Evolutionary conservation across 176 grass and related monocot genomes (phyloP).

Genomic region (Phoenix roebelenii): DNA sequence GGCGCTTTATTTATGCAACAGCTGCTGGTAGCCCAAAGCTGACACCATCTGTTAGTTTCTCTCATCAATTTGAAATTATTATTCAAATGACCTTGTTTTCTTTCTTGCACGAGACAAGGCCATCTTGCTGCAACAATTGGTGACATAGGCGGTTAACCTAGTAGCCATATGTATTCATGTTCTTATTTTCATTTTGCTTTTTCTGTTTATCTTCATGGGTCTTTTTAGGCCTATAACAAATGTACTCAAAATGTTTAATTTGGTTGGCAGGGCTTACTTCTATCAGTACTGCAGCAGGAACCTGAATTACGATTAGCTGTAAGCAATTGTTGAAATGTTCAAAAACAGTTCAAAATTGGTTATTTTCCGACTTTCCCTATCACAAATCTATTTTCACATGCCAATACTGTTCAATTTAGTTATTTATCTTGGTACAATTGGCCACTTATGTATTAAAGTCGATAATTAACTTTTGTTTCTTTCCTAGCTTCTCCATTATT

Average conservation of each 20-base stretch:
- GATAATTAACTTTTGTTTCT: too few relatives aligned
- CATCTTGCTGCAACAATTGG: too few relatives aligned
- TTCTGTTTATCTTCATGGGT: too few relatives aligned
- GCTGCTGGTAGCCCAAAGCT: slow-evolving; percentile 74
- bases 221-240: not conserved
- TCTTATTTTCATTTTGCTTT: not conserved
- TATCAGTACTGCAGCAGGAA: slow-evolving; percentile 67
- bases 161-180: not conserved
- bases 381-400: too few relatives aligned
- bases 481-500: too few relatives aligned
- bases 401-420: too few relatives aligned
- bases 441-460: too few relatives aligned
- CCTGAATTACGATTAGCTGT: slow-evolving; percentile 74
- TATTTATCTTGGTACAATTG: too few relatives aligned
- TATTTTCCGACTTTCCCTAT: too few relatives aligned
- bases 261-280: slow-evolving; percentile 56
- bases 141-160: too few relatives aligned
- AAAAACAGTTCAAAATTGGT: too few relatives aligned
- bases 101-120: not conserved
- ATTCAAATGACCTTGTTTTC: not conserved
- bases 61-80: not conserved
- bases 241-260: not conserved
- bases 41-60: slow-evolving; percentile 56
- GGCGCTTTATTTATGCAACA: slow-evolving; percentile 44
- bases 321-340: slow-evolving; percentile 22